Base-by-base conservation (phyloP, 2,329 filamentous ascomycete genomes). In the Orbilia blumenaviensis region DNA sequence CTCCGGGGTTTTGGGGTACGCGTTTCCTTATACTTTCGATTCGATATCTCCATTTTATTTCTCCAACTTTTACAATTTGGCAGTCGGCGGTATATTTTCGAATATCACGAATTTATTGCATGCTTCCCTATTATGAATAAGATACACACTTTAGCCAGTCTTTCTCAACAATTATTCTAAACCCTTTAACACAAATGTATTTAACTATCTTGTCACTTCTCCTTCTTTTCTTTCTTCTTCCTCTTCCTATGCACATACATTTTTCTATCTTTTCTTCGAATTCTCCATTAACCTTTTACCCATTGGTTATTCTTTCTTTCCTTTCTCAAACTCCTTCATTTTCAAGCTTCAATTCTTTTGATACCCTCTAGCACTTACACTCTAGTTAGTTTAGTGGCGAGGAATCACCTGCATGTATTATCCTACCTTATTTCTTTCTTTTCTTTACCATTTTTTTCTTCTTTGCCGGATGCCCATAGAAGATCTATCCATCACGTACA, bases 81-180 rank as follows among this genome's bases (percentile, higher is more conserved):
- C 71, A 68, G 68, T 75, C 62, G 71, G 71, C 71, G 71, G 71
- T 75, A 75, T 66, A 75, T 68, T 63, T 63, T 75, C 71, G 63
- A 74, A 74, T 67, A 75, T 75, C 71, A 75, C 71, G 71, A 75
- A 67, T 66, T 71, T 74, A 74, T 74, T 74, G 69, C 69, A 74
- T 74, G 62, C 60, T 64, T 54, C 60, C 52, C 60, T 27, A 73
- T 73, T 56, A 75, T 67, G 71, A 75, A 75, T 63, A 75, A 67
- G 46, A 75, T 62, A 75, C 41, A 75, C 44, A 72, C 46, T 64
- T 61, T 52, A 61, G 54, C 69, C 54, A 62, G 68, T 41, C 61
- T 60, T 62, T 46, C 61, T 66, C 34, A 41, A 18, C 52, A 36
- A 52, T 44, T 42, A 23, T 36, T 63, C 50, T 25, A 48, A 48